phyloP scores from a whole-genome alignment of 495 filamentous ascomycete species.

The Symbiotaphrina buchneri region DNA sequence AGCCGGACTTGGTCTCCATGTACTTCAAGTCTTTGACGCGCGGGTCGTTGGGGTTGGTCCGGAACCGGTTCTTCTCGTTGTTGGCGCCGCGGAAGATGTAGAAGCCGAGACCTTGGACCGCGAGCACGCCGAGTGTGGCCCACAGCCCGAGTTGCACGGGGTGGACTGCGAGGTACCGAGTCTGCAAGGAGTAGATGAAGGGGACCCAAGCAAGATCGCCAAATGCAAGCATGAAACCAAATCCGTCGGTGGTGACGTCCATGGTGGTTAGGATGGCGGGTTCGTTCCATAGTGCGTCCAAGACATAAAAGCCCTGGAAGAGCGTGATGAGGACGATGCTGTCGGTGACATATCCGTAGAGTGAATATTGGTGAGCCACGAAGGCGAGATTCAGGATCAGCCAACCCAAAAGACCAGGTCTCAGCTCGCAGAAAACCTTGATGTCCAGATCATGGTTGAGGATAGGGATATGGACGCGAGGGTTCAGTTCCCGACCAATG shows the following conservation, averaged over 20 bases:
- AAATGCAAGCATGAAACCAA: conserved; percentile 92
- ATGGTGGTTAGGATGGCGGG: conserved; percentile 85
- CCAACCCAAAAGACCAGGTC: conserved; percentile 83
- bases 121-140: conserved; percentile 36
- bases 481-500: conserved; percentile 93
- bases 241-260: conserved; percentile 86
- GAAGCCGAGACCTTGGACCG: conserved; percentile 47
- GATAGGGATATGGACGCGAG: conserved; percentile 56
- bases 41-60: conserved; percentile 70
- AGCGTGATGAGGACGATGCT: conserved; percentile 62
- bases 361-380: conserved; percentile 69
- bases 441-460: conserved; percentile 75
- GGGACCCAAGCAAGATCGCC: conserved; percentile 90
- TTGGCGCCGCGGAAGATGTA: conserved; percentile 82
- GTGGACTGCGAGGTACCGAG: conserved; percentile 69
- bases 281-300: conserved; percentile 82
- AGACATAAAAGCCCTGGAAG: conserved; percentile 65
- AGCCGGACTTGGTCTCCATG: conserved; percentile 68
- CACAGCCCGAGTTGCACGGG: conserved; percentile 49
- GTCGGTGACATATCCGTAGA: conserved; percentile 64
- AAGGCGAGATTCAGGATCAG: conserved; percentile 69
- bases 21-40: conserved; percentile 60
- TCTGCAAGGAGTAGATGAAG: conserved; percentile 69
- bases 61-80: conserved; percentile 86
- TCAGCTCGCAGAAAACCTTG: conserved; percentile 75